Evolutionary conservation across 148 eudicot genomes (phyloP).

Genomic region (Chenopodium suecicum): DNA sequence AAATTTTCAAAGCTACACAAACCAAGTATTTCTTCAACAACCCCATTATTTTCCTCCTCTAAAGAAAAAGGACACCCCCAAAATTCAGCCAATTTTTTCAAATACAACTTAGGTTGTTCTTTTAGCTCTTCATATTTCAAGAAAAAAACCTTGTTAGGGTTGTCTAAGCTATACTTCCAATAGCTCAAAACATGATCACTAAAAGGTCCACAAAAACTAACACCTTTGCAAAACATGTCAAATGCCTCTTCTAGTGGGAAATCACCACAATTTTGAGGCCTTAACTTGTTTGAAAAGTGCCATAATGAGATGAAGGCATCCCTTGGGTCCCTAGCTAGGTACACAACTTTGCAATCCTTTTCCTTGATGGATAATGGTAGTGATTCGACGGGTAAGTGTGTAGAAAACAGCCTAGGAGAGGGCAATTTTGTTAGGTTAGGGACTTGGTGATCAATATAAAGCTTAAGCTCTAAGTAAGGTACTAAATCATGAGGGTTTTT

Average conservation of each 20-base stretch:
- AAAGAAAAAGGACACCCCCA: conserved; percentile 36
- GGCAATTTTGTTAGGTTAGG: conserved; percentile 25
- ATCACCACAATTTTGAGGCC: conserved; percentile 2
- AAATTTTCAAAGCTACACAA: conserved; percentile 47
- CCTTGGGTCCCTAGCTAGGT: conserved; percentile 49
- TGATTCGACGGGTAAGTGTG: conserved; percentile 37
- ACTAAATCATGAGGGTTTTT: conserved; percentile 37
- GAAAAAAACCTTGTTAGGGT: conserved; percentile 30
- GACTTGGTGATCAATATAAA: conserved; percentile 18
- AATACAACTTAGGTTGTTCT: conserved; percentile 25
- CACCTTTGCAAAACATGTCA: conserved; percentile 36
- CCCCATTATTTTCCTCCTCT: conserved; percentile 40
- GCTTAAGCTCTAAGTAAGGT: conserved; percentile 34
- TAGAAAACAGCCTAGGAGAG: conserved; percentile 42
- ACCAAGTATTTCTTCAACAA: conserved; percentile 28
- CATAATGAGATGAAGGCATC: conserved; percentile 51
- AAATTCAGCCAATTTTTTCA: conserved; percentile 42
- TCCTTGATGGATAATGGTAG: conserved; percentile 34
- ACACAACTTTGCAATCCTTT: conserved; percentile 37
- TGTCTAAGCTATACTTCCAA: conserved; percentile 40
- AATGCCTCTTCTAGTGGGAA: conserved; percentile 31
- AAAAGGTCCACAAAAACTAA: conserved; percentile 31
- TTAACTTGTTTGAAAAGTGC: conserved; percentile 40
- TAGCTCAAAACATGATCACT: conserved; percentile 44
- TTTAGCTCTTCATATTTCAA: conserved; percentile 48